Evolutionary conservation across 352 stramenopile species (phyloP).

Genomic region (Globisporangium takayamanum): DNA sequence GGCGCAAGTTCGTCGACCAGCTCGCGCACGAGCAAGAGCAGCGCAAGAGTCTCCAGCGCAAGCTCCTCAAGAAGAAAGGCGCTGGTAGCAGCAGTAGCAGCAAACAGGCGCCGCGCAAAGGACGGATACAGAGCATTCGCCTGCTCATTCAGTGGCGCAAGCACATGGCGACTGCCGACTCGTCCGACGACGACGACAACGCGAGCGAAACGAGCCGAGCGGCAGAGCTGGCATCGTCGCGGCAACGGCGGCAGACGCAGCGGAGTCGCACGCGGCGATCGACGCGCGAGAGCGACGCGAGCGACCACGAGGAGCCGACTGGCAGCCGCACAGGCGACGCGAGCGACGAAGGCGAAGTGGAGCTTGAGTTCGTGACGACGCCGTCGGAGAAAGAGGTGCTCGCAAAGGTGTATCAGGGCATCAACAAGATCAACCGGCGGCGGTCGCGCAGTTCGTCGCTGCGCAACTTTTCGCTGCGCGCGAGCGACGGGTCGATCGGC

Average conservation of each 20-base stretch:
- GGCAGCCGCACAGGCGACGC: background rate
- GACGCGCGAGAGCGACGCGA: constrained; percentile 11
- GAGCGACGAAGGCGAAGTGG: constrained; percentile 25
- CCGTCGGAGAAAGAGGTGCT: constrained; percentile 68
- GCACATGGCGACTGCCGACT: constrained; percentile 17
- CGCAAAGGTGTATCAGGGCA: constrained; percentile 56
- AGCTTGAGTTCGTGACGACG: constrained; percentile 59
- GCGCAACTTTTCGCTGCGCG: constrained; percentile 40
- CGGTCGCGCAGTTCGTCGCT: constrained; percentile 62
- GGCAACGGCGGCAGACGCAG: constrained; percentile 16
- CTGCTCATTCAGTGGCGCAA: constrained; percentile 71
- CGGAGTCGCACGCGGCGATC: constrained; percentile 9
- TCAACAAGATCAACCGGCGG: constrained; percentile 67
- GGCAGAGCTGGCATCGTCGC: constrained; percentile 4
- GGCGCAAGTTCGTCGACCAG: constrained; percentile 50
- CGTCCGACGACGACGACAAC: constrained; percentile 9
- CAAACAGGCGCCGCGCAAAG: constrained; percentile 26
- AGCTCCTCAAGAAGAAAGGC: constrained; percentile 34
- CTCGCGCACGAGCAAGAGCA: constrained; percentile 54
- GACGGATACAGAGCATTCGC: constrained; percentile 53
- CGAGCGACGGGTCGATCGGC: constrained; percentile 24
- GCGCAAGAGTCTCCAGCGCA: constrained; percentile 39
- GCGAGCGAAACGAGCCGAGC: constrained; percentile 3
- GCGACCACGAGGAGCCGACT: constrained; percentile 14
- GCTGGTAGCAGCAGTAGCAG: constrained; percentile 15